Evolutionary conservation across 2,329 filamentous ascomycete species (phyloP).

Genomic region (Hypomyces perniciosus): DNA sequence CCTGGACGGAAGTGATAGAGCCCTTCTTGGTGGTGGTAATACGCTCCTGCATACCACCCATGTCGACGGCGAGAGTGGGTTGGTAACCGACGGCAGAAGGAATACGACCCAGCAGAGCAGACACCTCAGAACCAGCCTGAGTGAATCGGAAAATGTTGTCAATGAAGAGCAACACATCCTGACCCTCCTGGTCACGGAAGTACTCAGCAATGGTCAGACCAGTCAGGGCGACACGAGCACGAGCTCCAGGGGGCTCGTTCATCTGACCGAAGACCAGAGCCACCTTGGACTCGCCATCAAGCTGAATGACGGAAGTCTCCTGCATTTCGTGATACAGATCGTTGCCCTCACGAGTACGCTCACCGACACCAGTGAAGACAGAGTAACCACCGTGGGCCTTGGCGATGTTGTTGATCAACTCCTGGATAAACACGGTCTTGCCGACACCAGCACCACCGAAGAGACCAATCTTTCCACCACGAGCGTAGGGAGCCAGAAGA

Average conservation of each 20-base stretch:
- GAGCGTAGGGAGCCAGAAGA: slow-evolving; percentile 95
- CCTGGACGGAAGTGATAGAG: slow-evolving; percentile 99
- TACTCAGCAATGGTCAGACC: slow-evolving; percentile 76
- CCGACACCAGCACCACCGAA: slow-evolving; percentile 99
- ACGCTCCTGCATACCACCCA: slow-evolving; percentile 99
- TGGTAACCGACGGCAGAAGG: slow-evolving; percentile 99
- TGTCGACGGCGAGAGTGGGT: slow-evolving; percentile 95
- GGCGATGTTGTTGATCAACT: slow-evolving; percentile 99
- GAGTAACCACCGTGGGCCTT: slow-evolving; percentile 99
- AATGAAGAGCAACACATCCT: slow-evolving; percentile 98
- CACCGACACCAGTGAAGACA: slow-evolving; percentile 99
- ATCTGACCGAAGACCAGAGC: slow-evolving; percentile 99
- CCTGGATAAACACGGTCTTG: slow-evolving; percentile 99
- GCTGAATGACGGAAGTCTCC: slow-evolving; percentile 98
- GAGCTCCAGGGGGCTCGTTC: slow-evolving; percentile 99
- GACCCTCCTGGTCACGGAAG: slow-evolving; percentile 70
- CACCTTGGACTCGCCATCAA: slow-evolving; percentile 99
- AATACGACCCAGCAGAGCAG: slow-evolving; percentile 97
- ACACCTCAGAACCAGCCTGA: slow-evolving; percentile 99
- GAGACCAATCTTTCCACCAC: slow-evolving; percentile 99
- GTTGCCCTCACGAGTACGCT: slow-evolving; percentile 99
- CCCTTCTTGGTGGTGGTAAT: slow-evolving; percentile 99
- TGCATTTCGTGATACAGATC: slow-evolving; percentile 99
- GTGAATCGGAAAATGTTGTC: slow-evolving; percentile 99
- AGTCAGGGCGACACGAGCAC: slow-evolving; percentile 98